Base-by-base conservation (phyloP, 2,329 filamentous ascomycete species). In the Xylariaceae sp. region DNA sequence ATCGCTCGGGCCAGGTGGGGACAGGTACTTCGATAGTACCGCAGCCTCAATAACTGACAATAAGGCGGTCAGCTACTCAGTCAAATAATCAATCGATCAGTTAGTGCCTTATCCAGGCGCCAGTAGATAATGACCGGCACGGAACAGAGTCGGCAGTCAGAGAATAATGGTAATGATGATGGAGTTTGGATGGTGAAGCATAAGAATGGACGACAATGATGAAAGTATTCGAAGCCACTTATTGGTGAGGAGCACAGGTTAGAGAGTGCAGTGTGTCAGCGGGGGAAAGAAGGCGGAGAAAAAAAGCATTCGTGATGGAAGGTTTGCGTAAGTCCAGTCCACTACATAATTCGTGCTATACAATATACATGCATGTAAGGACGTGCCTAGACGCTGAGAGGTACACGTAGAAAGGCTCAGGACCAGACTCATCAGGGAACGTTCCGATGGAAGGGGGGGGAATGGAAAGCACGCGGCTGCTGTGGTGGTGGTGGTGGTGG, bases 321-420 rank as follows among this genome's bases (percentile, higher is more conserved):
- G 55, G 40, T 8, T 52, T 51, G 47, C 55, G 51, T 54, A 53
- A 36, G 45, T 27, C n/a, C n/a, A n/a, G n/a, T n/a, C n/a, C n/a
- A n/a, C n/a, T n/a, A n/a, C n/a, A n/a, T n/a, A n/a, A n/a, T n/a
- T n/a, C n/a, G n/a, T n/a, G n/a, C n/a, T n/a, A n/a, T n/a, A n/a
- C n/a, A n/a, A n/a, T n/a, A n/a, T n/a, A n/a, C n/a, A n/a, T n/a
- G n/a, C n/a, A n/a, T n/a, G n/a, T n/a, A n/a, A n/a, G n/a, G n/a
- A n/a, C n/a, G n/a, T n/a, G n/a, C n/a, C n/a, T n/a, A n/a, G n/a
- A n/a, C n/a, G n/a, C n/a, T n/a, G n/a, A n/a, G n/a, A n/a, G n/a
- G n/a, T n/a, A n/a, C n/a, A n/a, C n/a, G n/a, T n/a, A n/a, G n/a
- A n/a, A n/a, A n/a, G n/a, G n/a, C n/a, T n/a, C n/a, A n/a, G n/a